Base-by-base conservation (phyloP, 306 rosid genomes). In the Cucurbita maxima region DNA sequence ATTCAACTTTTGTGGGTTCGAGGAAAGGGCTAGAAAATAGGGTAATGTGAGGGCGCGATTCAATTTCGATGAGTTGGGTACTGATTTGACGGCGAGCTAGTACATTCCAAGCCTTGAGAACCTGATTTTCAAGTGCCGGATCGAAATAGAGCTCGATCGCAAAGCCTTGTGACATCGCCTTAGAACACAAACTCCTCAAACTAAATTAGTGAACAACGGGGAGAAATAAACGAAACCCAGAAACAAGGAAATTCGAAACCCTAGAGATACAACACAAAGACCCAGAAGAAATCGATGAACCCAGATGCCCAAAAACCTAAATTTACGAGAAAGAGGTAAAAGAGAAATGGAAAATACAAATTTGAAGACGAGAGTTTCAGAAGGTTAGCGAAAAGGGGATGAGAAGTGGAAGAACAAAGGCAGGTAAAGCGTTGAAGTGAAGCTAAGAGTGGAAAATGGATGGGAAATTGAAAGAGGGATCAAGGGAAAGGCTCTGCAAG, bases 1-100 rank as follows among this genome's bases (percentile, higher is more conserved):
- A 40, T 20, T 95, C 93, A 10, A 91, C 75, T 71, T 82, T 91
- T 5, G 85, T 63, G 12, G 96, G 87, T 47, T 95, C 99, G 8
- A 85, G 52, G 15, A 72, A 83, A 0, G 88, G 75, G 50, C 81
- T 73, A 18, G 99, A 86, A 82, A 91, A 91, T 64, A 95, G 96
- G 3, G 99, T 91, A 75, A 95, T 91, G 91, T 91, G 99, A 0
- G 99, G 99, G 10, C 99, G 97, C 0, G 99, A 95, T 37, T 86
- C 96, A 53, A 89, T 91, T 75, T 91, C 96, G 69, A 95, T 95
- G 41, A 95, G 86, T 30, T 87, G 87, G 2, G 97, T 89, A 57
- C 91, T 95, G 75, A 95, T 95, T 73, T 91, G 97, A 6, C 99
- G 85, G 14, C 99, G 87, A 1, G 99, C 97, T 0, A 95, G 82